Percentiles rank a stretch among this genome's conserved stretches.
Conservation (phyloP, 202 grass and related monocot genomes). For the Musa balbisiana region DNA sequence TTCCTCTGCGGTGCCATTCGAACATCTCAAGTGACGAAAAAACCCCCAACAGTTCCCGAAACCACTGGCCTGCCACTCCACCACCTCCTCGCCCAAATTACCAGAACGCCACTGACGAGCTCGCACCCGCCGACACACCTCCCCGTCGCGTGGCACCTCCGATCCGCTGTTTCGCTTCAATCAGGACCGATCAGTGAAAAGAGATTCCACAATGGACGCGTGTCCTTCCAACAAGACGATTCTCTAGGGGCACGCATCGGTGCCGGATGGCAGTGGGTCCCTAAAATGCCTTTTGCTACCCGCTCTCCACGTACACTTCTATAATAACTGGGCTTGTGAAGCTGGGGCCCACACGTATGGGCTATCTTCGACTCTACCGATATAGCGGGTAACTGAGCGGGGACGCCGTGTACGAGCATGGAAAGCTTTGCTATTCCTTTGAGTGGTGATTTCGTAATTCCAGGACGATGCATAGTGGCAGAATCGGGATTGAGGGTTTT, state of each 20-base stretch:
- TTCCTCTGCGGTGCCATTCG: neutral
- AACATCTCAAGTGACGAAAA: neutral
- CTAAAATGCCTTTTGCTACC: neutral
- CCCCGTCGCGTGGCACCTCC: neutral
- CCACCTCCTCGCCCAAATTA: neutral
- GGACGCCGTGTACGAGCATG: neutral
- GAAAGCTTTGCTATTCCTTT: too few species aligned
- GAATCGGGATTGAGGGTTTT: neutral
- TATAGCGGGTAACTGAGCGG: neutral
- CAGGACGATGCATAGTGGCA: neutral
- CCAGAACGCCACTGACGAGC: neutral
- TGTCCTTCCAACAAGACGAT: neutral
- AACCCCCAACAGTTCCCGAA: neutral
- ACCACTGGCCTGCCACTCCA: neutral
- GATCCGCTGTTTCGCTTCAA: neutral
- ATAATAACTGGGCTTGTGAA: neutral
- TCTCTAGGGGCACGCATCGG: neutral
- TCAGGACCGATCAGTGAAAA: neutral
- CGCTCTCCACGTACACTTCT: neutral
- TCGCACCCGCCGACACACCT: constrained; percentile 1
- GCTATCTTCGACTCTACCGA: too few species aligned
- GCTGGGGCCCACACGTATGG: too few species aligned
- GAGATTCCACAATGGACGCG: neutral
- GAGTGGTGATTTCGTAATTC: neutral
- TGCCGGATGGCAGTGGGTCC: neutral